Percentiles rank a stretch among this genome's conserved stretches.
Evolutionary conservation across 2,329 filamentous ascomycete species (phyloP).

Genomic region (Emergomyces orientalis): DNA sequence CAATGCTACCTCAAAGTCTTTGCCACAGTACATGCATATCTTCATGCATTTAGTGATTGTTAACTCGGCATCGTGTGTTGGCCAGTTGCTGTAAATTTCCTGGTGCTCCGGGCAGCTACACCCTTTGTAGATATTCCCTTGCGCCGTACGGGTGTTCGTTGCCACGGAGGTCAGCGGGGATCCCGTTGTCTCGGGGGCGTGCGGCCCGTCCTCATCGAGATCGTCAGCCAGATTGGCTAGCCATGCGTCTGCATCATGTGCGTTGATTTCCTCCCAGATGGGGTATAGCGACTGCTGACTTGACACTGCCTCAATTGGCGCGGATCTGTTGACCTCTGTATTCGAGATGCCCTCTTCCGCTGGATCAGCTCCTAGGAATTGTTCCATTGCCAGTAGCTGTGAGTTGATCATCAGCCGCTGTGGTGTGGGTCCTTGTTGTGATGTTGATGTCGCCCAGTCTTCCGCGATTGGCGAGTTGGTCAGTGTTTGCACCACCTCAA

Average conservation of each 20-base stretch:
- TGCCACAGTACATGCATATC: constrained; percentile 3
- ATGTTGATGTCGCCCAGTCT: background rate
- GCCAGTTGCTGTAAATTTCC: constrained; percentile 1
- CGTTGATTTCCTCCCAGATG: background rate
- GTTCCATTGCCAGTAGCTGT: background rate
- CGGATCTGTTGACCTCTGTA: background rate
- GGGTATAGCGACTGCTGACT: background rate
- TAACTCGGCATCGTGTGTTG: background rate
- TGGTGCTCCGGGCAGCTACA: background rate
- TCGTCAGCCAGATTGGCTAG: background rate
- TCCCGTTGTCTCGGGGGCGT: background rate
- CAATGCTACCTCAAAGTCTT: background rate
- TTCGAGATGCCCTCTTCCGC: background rate
- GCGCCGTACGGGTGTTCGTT: background rate
- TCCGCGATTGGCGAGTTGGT: background rate
- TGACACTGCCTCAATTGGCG: background rate
- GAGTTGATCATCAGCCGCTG: background rate
- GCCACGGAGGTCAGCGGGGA: background rate
- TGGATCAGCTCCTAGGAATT: background rate
- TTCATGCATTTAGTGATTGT: background rate
- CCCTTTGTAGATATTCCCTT: background rate
- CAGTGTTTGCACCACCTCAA: too few species aligned
- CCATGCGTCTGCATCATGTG: background rate
- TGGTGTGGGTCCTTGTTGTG: background rate
- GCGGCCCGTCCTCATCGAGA: background rate